A percentile compares a stretch with the other conserved stretches of the same genome.
These are phyloP conservation scores for Rosa chinensis DNA, from an alignment of 306 rosid species.

Conservation along the genomic window DNA sequence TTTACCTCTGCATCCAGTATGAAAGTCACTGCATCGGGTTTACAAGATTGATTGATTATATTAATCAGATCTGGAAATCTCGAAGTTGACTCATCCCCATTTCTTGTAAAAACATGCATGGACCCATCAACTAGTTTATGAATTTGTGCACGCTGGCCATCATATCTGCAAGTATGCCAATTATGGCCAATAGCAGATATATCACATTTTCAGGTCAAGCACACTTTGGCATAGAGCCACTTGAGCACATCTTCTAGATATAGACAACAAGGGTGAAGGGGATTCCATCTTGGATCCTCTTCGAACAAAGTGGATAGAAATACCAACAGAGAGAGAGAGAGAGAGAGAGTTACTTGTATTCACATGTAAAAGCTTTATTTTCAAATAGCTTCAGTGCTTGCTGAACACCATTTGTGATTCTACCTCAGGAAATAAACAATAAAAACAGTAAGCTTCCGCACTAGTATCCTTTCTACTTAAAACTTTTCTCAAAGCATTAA, in stretches of 20 bases:
- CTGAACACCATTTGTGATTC: slow-evolving; percentile 83
- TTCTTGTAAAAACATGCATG: slow-evolving; percentile 68
- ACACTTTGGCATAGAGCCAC: neutral
- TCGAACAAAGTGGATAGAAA: neutral
- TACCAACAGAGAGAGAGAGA: neutral
- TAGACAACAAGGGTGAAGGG: neutral
- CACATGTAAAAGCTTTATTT: slow-evolving; percentile 85
- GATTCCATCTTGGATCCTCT: neutral
- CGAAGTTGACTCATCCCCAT: slow-evolving; percentile 79
- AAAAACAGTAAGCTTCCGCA: slow-evolving; percentile 19
- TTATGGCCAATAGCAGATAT: neutral
- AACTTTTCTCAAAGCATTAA: slow-evolving; percentile 1
- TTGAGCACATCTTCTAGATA: neutral
- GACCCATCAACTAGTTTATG: slow-evolving; percentile 81
- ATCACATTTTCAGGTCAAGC: neutral
- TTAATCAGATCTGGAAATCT: slow-evolving; percentile 84
- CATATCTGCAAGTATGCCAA: slow-evolving; percentile 60
- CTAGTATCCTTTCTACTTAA: slow-evolving; percentile 12
- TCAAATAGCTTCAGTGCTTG: slow-evolving; percentile 79
- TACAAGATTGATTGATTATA: slow-evolving; percentile 59
- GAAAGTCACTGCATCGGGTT: slow-evolving; percentile 66
- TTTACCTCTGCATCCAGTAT: slow-evolving; percentile 80
- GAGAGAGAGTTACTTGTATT: slow-evolving; percentile 62
- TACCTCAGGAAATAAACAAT: slow-evolving; percentile 30
- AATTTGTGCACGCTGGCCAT: slow-evolving; percentile 97